A percentile compares a stretch with the other conserved stretches of the same genome.
phyloP scores from a whole-genome alignment of 306 rosid species.

The Trifolium dubium region DNA sequence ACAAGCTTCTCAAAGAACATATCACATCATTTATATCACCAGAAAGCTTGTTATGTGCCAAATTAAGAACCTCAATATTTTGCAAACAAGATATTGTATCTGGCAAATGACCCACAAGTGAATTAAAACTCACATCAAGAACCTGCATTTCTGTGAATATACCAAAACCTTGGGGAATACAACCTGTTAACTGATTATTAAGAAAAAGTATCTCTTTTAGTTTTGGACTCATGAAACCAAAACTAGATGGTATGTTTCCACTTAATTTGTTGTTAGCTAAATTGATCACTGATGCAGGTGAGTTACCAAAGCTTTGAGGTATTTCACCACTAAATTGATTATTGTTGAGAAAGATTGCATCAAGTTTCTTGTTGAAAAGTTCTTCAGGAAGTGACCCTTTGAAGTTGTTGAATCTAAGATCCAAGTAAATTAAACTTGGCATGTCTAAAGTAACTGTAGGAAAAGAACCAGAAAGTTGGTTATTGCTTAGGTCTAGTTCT shows the following conservation, averaged over 20 bases:
- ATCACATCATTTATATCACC: constrained; percentile 77
- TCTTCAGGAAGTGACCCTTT: constrained; percentile 70
- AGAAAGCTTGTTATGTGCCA: constrained; percentile 81
- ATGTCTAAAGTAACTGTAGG: constrained; percentile 60
- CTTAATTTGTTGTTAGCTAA: constrained; percentile 74
- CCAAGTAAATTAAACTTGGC: constrained; percentile 77
- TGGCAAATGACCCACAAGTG: constrained; percentile 84
- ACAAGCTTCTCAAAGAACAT: constrained; percentile 61
- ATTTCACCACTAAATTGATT: constrained; percentile 77
- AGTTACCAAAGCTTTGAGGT: constrained; percentile 74
- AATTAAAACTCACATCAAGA: constrained; percentile 77
- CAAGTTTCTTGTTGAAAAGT: constrained; percentile 65
- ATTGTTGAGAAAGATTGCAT: constrained; percentile 87
- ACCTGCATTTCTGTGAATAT: constrained; percentile 78
- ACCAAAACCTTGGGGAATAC: constrained; percentile 87
- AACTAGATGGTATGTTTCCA: constrained; percentile 72
- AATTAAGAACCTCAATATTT: constrained; percentile 72
- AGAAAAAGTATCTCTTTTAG: constrained; percentile 75
- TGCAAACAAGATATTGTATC: constrained; percentile 80
- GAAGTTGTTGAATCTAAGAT: constrained; percentile 85
- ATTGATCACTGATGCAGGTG: constrained; percentile 93
- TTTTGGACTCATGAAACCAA: constrained; percentile 66
- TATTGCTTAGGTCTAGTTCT: constrained; percentile 93
- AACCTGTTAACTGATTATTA: constrained; percentile 81
- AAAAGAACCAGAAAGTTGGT: constrained; percentile 78